Evolutionary conservation across 225 moss, liverwort and hornwort species (phyloP), one percentile per base, ranked within the genome.

Genomic region (Takakia lepidozioides): DNA sequence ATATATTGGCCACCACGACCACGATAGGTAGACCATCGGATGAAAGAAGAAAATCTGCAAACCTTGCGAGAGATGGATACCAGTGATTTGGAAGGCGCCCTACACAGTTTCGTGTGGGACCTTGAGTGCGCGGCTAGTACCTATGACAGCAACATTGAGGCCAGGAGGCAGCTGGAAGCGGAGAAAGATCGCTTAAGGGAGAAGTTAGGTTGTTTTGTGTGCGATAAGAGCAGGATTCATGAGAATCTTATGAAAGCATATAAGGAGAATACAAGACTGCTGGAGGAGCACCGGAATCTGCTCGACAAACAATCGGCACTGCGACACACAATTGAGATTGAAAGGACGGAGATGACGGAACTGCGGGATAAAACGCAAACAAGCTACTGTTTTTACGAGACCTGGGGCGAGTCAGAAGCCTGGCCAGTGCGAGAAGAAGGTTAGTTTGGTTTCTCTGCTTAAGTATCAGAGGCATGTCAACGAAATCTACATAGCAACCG

Each of bases 31-130:
- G 40, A 40, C 40, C 40, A 40, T 19, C 16, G 40, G 8, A 1
- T 40, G 40, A 40, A 19, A 40, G 40, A 40, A 40, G 40, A 40
- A n/a, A 40, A 40, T n/a, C 40, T 19, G 6, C 40, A 40, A 40
- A 19, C 40, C 15, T 19, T 40, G 15, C n/a, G 40, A 15, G 40
- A 40, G 19, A 40, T 40, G 40, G 40, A 3, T 11, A 40, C 6
- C 40, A 40, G 13, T 3, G 40, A 40, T 3, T n/a, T 40, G 10
- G 40, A 40, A 19, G 40, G 17, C 3, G 40, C 40, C 19, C 40
- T 40, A 3, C 10, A 40, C 19, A 16, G 17, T 3, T 40, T 16
- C 19, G 40, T 40, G 2, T 40, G 40, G 40, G 15, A 40, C 15
- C 40, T 40, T 11, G 40, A 40, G 19, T 40, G 40, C 15, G 40